Evolutionary conservation across 179 eudicot genomes (phyloP).

Genomic region (Drosera spatulata): DNA sequence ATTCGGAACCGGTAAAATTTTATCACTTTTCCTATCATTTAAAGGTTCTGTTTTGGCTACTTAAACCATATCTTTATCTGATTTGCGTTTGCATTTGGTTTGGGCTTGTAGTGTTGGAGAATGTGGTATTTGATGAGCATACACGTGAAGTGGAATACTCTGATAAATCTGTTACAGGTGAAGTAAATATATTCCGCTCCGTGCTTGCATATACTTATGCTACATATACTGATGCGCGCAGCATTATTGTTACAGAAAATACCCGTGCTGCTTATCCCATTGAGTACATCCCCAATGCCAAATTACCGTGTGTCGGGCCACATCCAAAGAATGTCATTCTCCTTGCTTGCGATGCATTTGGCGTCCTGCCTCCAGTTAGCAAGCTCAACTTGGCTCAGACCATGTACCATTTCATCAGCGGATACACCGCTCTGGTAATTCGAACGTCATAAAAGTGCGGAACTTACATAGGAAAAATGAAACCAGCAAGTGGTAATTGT

Average conservation of each 20-base stretch:
- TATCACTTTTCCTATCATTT: not conserved
- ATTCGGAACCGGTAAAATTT: conserved; percentile 69
- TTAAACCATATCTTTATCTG: not conserved
- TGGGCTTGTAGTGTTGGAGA: conserved; percentile 57
- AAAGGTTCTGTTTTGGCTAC: not conserved
- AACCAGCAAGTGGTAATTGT: not conserved
- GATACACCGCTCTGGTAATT: conserved; percentile 92
- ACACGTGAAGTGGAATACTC: conserved; percentile 80
- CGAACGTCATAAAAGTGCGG: no score
- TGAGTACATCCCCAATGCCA: conserved; percentile 86
- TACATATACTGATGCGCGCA: not conserved
- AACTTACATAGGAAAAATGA: no score
- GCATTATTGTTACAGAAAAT: conserved; percentile 43
- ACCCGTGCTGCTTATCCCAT: conserved; percentile 93
- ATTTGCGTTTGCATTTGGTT: no score
- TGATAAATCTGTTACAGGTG: conserved; percentile 91
- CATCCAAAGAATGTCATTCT: conserved; percentile 93
- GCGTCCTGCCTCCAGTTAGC: conserved; percentile 96
- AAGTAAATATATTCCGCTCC: not conserved
- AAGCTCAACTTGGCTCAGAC: conserved; percentile 82
- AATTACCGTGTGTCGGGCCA: conserved; percentile 85
- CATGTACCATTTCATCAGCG: conserved; percentile 98
- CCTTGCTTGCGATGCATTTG: conserved; percentile 90
- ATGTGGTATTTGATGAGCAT: conserved; percentile 94
- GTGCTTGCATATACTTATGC: not conserved